A percentile compares a stretch with the other conserved stretches of the same genome.
These are phyloP conservation scores for Alnus glutinosa DNA, from an alignment of 306 rosid genomes.

Conservation along the genomic window DNA sequence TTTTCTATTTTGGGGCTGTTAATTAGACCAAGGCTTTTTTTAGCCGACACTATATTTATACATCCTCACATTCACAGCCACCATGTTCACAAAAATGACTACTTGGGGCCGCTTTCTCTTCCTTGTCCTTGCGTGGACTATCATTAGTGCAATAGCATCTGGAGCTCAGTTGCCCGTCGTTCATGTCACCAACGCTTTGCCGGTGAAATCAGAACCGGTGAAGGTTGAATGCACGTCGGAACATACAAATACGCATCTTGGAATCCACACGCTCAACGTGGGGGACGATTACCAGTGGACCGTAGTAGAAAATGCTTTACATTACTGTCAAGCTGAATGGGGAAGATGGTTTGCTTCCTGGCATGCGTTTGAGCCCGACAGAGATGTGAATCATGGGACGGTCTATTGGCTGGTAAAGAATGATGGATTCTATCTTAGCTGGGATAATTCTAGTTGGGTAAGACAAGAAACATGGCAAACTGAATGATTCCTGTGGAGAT, in stretches of 20 bases:
- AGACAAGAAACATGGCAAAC: conserved; percentile 17
- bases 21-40: too few relatives aligned
- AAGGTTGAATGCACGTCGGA: not conserved
- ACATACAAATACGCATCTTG: not conserved
- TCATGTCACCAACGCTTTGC: not conserved
- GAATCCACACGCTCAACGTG: not conserved
- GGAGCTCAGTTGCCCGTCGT: not conserved
- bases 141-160: not conserved
- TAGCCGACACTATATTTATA: too few relatives aligned
- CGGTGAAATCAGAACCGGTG: not conserved
- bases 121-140: not conserved
- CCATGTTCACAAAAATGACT: not conserved
- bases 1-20: too few relatives aligned
- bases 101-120: not conserved
- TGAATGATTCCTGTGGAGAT: not conserved
- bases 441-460: conserved; percentile 29
- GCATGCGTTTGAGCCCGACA: not conserved
- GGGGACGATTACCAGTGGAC: not conserved
- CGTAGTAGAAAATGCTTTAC: not conserved
- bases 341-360: not conserved
- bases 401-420: conserved; percentile 28
- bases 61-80: not conserved
- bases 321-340: not conserved
- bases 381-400: not conserved
- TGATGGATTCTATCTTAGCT: conserved; percentile 26